A percentile compares a stretch with the other conserved stretches of the same genome.
phyloP scores from a whole-genome alignment of 805 yeast species.

The Metschnikowia bowlesiae region DNA sequence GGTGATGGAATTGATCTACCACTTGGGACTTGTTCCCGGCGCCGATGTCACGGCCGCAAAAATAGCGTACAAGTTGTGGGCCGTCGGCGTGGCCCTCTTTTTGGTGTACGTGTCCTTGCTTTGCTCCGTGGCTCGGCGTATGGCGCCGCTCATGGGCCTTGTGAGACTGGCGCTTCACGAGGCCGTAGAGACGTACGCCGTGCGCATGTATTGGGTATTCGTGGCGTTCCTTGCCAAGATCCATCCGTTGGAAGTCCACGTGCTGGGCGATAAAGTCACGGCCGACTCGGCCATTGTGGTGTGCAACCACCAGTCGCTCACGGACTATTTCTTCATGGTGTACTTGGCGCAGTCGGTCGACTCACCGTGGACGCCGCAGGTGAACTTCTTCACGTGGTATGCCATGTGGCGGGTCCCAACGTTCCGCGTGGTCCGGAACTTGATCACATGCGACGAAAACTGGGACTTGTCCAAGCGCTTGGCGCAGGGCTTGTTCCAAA shows the following conservation, averaged over 20 bases:
- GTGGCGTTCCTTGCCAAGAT: conserved; percentile 8
- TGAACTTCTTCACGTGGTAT: conserved; percentile 72
- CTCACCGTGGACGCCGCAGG: conserved; percentile 32
- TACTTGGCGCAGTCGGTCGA: conserved; percentile 33
- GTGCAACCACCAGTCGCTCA: conserved; percentile 64
- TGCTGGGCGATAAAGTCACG: conserved; percentile 41
- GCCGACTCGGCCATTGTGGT: conserved; percentile 36
- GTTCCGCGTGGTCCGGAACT: conserved; percentile 40
- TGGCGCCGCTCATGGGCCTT: conserved; percentile 10
- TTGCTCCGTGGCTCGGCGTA: conserved; percentile 22
- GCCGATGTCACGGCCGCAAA: conserved; percentile 10
- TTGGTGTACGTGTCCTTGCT: conserved; percentile 14
- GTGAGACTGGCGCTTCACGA: conserved; percentile 8
- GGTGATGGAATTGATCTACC: conserved; percentile 28
- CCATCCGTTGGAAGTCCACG: conserved; percentile 28
- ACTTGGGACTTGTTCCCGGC: conserved; percentile 26
- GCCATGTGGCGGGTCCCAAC: conserved; percentile 59
- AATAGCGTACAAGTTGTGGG: conserved; percentile 13
- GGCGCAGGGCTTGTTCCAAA: conserved; percentile 32
- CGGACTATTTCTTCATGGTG: conserved; percentile 58
- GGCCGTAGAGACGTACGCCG: background rate
- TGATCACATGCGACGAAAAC: conserved; percentile 63
- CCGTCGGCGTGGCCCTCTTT: conserved; percentile 14
- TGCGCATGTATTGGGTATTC: conserved; percentile 15
- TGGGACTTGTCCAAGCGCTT: conserved; percentile 49